Percentiles rank a stretch among this genome's conserved stretches.
Evolutionary conservation across 768 basidiomycete species (phyloP).

Genomic region (Omphalotus guepiniiformis): DNA sequence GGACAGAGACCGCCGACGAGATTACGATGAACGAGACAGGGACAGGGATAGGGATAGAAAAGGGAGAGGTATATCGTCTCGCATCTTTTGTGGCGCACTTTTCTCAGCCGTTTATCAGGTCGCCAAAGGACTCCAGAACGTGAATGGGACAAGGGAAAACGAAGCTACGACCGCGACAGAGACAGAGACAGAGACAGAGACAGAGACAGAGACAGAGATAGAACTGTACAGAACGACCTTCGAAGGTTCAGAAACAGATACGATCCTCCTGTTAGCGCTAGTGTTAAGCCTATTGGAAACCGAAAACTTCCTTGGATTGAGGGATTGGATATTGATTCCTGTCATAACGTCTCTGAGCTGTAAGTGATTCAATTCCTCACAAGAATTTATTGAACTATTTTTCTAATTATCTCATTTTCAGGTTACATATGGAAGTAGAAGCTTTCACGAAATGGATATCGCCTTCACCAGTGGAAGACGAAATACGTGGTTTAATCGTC

Average conservation of each 20-base stretch:
- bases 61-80: not conserved
- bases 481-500: slow-evolving; percentile 73
- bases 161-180: slow-evolving; percentile 13
- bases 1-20: slow-evolving; percentile 12
- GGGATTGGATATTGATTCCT: slow-evolving; percentile 66
- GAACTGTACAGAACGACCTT: slow-evolving; percentile 18
- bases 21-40: slow-evolving; percentile 17
- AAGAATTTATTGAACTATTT: not conserved
- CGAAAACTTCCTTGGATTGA: slow-evolving; percentile 56
- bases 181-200: slow-evolving; percentile 18
- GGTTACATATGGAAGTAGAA: slow-evolving; percentile 83
- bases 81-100: not conserved
- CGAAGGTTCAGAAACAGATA: slow-evolving; percentile 12
- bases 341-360: slow-evolving; percentile 82
- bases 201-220: slow-evolving; percentile 18
- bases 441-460: slow-evolving; percentile 87
- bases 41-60: not conserved
- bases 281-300: slow-evolving; percentile 2
- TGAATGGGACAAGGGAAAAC: slow-evolving; percentile 38
- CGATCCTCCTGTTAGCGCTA: slow-evolving; percentile 3
- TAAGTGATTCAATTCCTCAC: slow-evolving; percentile 33
- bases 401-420: slow-evolving; percentile 22
- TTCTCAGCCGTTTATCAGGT: not conserved
- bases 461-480: slow-evolving; percentile 81
- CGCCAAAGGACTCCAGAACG: slow-evolving; percentile 19